Evolutionary conservation across 2,329 filamentous ascomycete genomes (phyloP), one percentile per base, ranked within the genome.

Genomic region (Fusarium camptoceras): DNA sequence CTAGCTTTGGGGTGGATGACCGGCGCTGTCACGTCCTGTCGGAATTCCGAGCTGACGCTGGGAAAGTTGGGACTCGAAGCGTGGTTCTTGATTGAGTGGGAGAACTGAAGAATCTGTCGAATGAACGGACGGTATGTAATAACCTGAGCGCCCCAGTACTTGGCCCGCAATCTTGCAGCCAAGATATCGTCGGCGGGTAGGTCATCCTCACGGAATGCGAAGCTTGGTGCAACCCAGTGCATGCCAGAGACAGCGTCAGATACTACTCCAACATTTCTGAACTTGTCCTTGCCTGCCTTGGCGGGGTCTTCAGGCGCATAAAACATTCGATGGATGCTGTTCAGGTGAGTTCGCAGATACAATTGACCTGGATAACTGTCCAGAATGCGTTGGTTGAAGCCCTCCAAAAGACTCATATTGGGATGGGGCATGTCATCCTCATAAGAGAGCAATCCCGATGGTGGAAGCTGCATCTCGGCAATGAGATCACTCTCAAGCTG

Each of bases 401-500:
- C 78, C 37, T 83, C 75, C 8, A 84, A 78, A 11, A 82, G 73
- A 64, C 78, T 78, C 64, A 84, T 83, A 68, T 89, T 89, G 3
- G 92, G 92, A 75, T 89, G 89, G 11, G 91, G 88, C 80, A 94
- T 89, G 50, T 87, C 84, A 22, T 88, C 84, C 76, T 89, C 88
- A 70, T 87, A 90, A 2, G 82, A 83, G n/a, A 90, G 78, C 55
- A 91, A 86, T 3, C 86, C 86, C 1, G 88, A 90, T 6, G 88
- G 88, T 2, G 87, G 87, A 5, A 88, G 81, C 18, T 84, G 87
- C 63, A 98, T 85, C 80, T 99, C 96, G 5, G 96, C 96, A 48
- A 98, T 86, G 47, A 98, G 93, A 78, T 98, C 95, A 79, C 94
- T 97, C 80, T 98, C 95, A 14, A 98, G 85, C 76, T 98, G 95